phyloP scores from a whole-genome alignment of 345 rosid genomes.

The Eutrema yunnanense region DNA sequence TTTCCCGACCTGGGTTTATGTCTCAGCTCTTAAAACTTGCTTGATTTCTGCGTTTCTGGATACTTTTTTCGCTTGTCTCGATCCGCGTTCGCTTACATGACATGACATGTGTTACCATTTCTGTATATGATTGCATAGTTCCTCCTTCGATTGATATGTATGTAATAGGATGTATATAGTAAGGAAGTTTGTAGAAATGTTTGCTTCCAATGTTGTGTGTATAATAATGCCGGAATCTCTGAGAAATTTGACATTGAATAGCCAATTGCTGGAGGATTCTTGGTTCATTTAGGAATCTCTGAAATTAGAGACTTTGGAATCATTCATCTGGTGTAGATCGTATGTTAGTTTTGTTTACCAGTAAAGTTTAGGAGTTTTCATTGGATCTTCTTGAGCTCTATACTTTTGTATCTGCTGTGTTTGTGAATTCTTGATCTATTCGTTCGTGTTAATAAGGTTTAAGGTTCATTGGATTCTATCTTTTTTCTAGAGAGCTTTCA shows the following conservation, averaged over 20 bases:
- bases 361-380: background rate
- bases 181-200: background rate
- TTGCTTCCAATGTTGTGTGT: background rate
- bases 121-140: background rate
- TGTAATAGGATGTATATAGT: background rate
- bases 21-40: background rate
- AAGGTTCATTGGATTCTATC: background rate
- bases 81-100: background rate
- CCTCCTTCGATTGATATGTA: background rate
- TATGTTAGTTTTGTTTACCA: background rate
- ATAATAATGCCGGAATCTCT: background rate
- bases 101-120: background rate
- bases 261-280: background rate
- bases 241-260: background rate
- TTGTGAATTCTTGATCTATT: background rate
- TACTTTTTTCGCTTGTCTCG: background rate
- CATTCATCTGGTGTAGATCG: background rate
- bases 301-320: background rate
- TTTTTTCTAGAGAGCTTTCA: background rate
- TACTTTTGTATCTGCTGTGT: background rate
- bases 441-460: background rate
- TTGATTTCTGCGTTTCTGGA: background rate
- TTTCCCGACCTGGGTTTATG: background rate
- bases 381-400: background rate
- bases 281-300: background rate